Conservation (phyloP, 345 rosid genomes). For the Rubroshorea leprosula region DNA sequence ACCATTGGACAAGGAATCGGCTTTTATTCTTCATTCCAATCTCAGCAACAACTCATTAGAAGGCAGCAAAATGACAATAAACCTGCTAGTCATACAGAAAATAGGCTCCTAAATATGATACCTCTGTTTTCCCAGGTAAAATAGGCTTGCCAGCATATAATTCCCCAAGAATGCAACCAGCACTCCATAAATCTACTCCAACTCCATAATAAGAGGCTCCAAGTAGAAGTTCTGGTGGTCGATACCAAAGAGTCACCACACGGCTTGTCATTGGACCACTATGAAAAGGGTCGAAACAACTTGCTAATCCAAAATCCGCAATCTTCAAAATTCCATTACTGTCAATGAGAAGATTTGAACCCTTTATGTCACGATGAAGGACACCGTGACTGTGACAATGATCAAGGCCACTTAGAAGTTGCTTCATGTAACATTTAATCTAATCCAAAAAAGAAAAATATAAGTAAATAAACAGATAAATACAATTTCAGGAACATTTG, state of each 20-base stretch:
- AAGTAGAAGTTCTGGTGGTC: conserved; percentile 95
- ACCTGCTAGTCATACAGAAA: not conserved
- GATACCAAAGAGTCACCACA: conserved; percentile 97
- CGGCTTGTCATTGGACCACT: conserved; percentile 73
- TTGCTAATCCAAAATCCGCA: conserved; percentile 94
- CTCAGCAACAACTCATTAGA: not conserved
- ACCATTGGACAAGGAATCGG: not conserved
- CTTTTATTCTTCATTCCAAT: not conserved
- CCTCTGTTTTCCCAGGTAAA: conserved; percentile 95
- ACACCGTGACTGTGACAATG: conserved; percentile 83
- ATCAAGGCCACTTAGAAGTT: conserved; percentile 87
- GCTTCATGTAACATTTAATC: conserved; percentile 90
- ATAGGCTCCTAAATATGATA: conserved; percentile 13
- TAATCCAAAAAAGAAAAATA: conserved; percentile 8
- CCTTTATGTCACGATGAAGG: conserved; percentile 93
- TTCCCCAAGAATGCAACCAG: conserved; percentile 96
- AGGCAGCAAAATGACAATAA: conserved; percentile 9
- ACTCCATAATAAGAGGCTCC: conserved; percentile 82
- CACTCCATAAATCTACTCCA: conserved; percentile 93
- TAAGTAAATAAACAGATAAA: not conserved
- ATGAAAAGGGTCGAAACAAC: conserved; percentile 55
- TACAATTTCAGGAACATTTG: not conserved
- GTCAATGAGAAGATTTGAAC: conserved; percentile 90
- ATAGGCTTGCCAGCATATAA: conserved; percentile 78
- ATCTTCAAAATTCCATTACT: conserved; percentile 80